A percentile compares a stretch with the other conserved stretches of the same genome.
Conservation (phyloP, 1,284 basidiomycete species). For the Trametes hirsuta region DNA sequence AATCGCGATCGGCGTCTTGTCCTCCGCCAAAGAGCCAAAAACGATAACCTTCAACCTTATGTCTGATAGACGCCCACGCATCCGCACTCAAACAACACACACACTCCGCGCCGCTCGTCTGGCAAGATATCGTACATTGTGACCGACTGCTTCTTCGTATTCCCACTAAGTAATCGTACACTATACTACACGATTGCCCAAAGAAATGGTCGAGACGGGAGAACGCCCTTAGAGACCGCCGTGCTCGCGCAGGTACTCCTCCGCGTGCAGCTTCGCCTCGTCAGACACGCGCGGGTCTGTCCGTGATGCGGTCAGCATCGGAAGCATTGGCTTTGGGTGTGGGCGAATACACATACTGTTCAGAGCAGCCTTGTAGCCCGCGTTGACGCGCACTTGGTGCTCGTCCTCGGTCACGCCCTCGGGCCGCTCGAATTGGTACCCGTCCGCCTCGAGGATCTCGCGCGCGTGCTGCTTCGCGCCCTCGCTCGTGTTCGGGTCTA, state of each 20-base stretch:
- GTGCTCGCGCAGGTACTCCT: conserved; percentile 42
- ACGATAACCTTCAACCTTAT: conserved; percentile 15
- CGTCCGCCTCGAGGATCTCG: conserved; percentile 39
- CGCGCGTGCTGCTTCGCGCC: conserved; percentile 50
- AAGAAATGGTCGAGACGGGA: not conserved
- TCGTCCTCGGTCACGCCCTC: conserved; percentile 39
- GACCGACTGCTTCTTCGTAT: not conserved
- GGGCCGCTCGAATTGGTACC: conserved; percentile 33
- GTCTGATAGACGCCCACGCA: not conserved
- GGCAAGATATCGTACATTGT: not conserved
- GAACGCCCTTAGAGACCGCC: conserved; percentile 23
- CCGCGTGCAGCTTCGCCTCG: conserved; percentile 49
- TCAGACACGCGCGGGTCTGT: conserved; percentile 43
- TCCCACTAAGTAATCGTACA: not conserved
- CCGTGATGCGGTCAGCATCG: conserved; percentile 36
- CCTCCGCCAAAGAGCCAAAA: not conserved
- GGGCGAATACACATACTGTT: conserved; percentile 39
- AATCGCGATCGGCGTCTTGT: conserved; percentile 3
- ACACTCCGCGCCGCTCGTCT: not conserved
- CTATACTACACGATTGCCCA: not conserved
- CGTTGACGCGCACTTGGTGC: conserved; percentile 46
- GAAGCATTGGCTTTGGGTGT: conserved; percentile 27
- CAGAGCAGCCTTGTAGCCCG: conserved; percentile 53
- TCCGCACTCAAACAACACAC: not conserved
- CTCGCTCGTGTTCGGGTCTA: conserved; percentile 38